Evolutionary conservation across 805 yeast species (phyloP), one percentile per base, ranked within the genome.

Genomic region (Zygosaccharomyces lentus): DNA sequence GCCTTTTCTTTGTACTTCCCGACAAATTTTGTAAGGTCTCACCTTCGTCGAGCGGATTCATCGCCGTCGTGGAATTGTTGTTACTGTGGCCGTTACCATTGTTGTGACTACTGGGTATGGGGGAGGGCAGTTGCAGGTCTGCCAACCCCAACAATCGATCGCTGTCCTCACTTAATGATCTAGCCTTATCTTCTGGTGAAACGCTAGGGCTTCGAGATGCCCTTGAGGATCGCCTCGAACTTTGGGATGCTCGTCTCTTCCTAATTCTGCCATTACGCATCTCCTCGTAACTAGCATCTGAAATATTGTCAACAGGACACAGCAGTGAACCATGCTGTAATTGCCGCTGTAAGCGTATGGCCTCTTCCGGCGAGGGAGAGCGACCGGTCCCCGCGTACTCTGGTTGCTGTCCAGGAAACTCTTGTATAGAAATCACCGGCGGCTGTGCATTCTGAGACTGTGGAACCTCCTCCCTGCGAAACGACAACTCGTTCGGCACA

Each of bases 81-180:
- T 36, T 12, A 12, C 37, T 32, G n/a, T 41, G 41, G 15, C 38
- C 31, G 13, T 37, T 36, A 21, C 16, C 21, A 25, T 29, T 37
- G 17, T 37, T 37, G 8, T 45, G 41, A 9, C 41, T 38, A 17
- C 41, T 38, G 34, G 41, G 34, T 38, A 38, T 38, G 3, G 53
- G 54, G 24, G 49, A 36, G 6, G 47, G 46, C 6, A 48, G 51
- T 27, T 49, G 45, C 19, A 60, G 39, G 38, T 57, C 66, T 6
- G 66, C 66, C 51, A 64, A 48, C 41, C 57, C 59, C 43, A 63
- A 34, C 17, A 62, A 46, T 39, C 59, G 56, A n/a, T 57, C 66
- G 37, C 65, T 55, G 29, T 60, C 60, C 40, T 54, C 61, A 44
- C 65, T 59, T n/a, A 61, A 41, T 2, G 66, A 61, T 24, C 64